Percentiles rank a stretch among this genome's conserved stretches.
These are phyloP conservation scores for Dictyostelium firmibasis DNA, from an alignment of 78 protist species.

Conservation along the genomic window DNA sequence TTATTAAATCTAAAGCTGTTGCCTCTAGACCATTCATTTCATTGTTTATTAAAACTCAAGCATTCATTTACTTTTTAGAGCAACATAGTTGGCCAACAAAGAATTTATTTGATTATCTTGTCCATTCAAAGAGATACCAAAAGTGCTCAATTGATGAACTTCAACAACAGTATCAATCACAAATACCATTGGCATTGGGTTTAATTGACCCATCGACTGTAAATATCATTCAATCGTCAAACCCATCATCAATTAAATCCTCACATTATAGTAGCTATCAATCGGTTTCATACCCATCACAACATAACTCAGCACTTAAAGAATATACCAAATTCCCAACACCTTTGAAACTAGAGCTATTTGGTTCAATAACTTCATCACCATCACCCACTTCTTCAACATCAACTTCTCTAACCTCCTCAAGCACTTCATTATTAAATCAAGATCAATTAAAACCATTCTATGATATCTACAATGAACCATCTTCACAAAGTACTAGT, in stretches of 20 bases:
- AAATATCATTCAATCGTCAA: neutral
- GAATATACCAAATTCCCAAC: slow-evolving; percentile 54
- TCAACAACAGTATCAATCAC: neutral
- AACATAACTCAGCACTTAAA: neutral
- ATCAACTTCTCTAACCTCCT: neutral
- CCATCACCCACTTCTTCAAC: neutral
- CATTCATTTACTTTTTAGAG: slow-evolving; percentile 60
- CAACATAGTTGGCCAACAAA: slow-evolving; percentile 67
- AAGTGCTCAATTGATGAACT: slow-evolving; percentile 44
- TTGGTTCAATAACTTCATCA: neutral
- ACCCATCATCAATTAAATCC: neutral
- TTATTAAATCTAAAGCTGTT: neutral
- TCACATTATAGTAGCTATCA: neutral
- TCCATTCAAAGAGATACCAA: slow-evolving; percentile 19
- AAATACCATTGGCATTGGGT: slow-evolving; percentile 59
- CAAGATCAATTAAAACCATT: neutral
- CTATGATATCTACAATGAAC: neutral
- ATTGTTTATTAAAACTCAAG: slow-evolving; percentile 58
- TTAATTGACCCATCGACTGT: neutral
- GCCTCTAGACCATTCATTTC: slow-evolving; percentile 8
- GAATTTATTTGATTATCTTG: slow-evolving; percentile 56
- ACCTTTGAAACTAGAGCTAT: slow-evolving; percentile 19
- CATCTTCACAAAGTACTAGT: neutral
- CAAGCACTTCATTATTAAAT: neutral
- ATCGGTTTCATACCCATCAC: neutral